These are phyloP conservation scores for Cryptococcus sp. DNA, from an alignment of 1,284 basidiomycete genomes.

Conservation along the genomic window DNA sequence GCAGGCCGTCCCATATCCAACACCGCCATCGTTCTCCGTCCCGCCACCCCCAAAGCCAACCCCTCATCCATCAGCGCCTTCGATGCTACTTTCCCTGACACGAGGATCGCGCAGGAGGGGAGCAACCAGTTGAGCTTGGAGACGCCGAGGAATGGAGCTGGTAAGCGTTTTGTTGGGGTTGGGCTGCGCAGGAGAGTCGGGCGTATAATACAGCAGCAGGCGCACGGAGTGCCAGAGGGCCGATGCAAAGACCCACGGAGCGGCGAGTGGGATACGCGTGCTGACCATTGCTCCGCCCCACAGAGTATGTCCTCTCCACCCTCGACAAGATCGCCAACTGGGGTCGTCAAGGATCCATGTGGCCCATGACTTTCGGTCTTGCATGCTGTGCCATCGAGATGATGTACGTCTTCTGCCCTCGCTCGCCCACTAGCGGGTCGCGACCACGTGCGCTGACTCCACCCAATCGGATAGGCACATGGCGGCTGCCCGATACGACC, in stretches of 20 bases:
- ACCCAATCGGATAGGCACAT: conserved; percentile 34
- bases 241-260: too few species aligned
- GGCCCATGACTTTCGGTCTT: conserved; percentile 99
- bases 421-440: not conserved
- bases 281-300: too few species aligned
- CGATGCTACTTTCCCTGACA: conserved; percentile 43
- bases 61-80: conserved; percentile 27
- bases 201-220: too few species aligned
- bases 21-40: conserved; percentile 31
- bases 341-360: conserved; percentile 96
- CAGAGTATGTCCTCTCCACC: conserved; percentile 95
- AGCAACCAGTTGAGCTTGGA: conserved; percentile 83
- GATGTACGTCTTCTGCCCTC: conserved; percentile 58
- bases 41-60: conserved; percentile 21
- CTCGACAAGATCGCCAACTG: conserved; percentile 97
- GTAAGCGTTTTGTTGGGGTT: conserved; percentile 53
- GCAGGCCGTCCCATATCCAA: conserved; percentile 36
- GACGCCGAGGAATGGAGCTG: conserved; percentile 82
- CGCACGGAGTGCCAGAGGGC: too few species aligned
- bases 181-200: too few species aligned
- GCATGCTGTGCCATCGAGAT: conserved; percentile 99
- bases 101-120: conserved; percentile 61
- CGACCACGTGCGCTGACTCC: not conserved
- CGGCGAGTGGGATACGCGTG: too few species aligned
- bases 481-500: conserved; percentile 98